Evolutionary conservation across 192 early-diverging fungal genomes (phyloP).

Genomic region (Coemansia sp.): DNA sequence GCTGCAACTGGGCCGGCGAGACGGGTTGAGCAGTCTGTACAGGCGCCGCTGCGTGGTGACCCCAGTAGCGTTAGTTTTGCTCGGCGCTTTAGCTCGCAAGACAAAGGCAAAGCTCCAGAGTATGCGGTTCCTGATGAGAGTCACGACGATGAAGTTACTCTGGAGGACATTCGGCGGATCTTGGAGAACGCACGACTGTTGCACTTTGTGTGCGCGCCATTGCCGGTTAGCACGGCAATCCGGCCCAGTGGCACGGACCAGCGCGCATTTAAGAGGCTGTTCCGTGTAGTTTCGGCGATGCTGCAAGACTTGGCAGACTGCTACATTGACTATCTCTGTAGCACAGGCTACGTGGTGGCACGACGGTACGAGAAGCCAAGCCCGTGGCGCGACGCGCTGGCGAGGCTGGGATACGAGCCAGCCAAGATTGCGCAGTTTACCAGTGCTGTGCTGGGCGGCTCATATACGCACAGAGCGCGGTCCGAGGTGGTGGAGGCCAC

Average conservation of each 20-base stretch:
- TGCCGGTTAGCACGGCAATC: conserved; percentile 37
- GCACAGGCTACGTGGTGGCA: conserved; percentile 44
- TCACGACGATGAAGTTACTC: conserved; percentile 18
- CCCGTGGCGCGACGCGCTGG: conserved; percentile 39
- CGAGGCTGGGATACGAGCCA: conserved; percentile 29
- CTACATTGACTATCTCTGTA: conserved; percentile 53
- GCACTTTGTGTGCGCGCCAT: conserved; percentile 52
- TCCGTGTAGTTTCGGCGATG: conserved; percentile 46
- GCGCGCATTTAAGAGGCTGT: conserved; percentile 37
- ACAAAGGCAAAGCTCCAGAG: conserved; percentile 2
- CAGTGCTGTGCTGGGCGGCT: conserved; percentile 16
- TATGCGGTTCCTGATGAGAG: neutral
- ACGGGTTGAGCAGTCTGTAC: conserved; percentile 5
- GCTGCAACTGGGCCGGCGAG: neutral
- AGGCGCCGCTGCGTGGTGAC: conserved; percentile 36
- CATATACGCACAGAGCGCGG: conserved; percentile 3
- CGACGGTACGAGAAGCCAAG: conserved; percentile 34
- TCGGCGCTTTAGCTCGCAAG: neutral
- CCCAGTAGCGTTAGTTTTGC: neutral
- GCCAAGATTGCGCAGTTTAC: conserved; percentile 31
- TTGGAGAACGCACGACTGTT: conserved; percentile 50
- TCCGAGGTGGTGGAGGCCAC: conserved; percentile 7
- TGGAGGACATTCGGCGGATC: conserved; percentile 43
- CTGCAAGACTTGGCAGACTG: conserved; percentile 51
- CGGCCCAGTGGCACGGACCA: conserved; percentile 27